Conservation (phyloP, 1,284 basidiomycete species). For the Neolentinus lepideus region DNA sequence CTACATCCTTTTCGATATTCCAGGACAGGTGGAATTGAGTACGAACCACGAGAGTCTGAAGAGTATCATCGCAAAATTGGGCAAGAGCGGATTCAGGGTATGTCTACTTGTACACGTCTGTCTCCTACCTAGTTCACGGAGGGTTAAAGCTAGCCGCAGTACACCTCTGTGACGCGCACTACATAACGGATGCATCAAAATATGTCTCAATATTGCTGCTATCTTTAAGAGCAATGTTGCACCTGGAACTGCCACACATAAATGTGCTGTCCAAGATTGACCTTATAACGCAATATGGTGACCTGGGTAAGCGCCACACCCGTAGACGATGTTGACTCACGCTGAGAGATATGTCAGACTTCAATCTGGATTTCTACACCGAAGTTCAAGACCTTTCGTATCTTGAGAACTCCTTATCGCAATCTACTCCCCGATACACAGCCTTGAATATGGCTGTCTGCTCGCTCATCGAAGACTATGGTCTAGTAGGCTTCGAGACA, state of each 20-base stretch:
- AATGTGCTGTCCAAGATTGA: conserved; percentile 98
- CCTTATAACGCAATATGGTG: conserved; percentile 79
- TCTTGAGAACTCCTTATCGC: conserved; percentile 71
- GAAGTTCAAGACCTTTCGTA: conserved; percentile 95
- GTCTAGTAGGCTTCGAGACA: conserved; percentile 95
- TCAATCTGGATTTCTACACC: conserved; percentile 97
- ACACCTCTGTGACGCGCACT: conserved; percentile 94
- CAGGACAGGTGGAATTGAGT: conserved; percentile 96
- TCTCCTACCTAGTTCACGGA: conserved; percentile 16
- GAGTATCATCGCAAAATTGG: conserved; percentile 66
- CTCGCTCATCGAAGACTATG: conserved; percentile 89
- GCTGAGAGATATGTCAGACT: conserved; percentile 48
- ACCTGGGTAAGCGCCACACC: conserved; percentile 55
- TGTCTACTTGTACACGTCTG: conserved; percentile 25
- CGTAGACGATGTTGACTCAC: background rate
- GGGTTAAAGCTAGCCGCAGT: conserved; percentile 78
- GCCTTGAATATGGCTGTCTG: conserved; percentile 87
- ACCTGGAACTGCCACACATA: conserved; percentile 94
- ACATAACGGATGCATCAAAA: conserved; percentile 93
- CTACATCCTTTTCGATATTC: conserved; percentile 94
- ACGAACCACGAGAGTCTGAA: conserved; percentile 92
- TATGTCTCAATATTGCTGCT: conserved; percentile 92
- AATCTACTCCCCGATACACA: conserved; percentile 59
- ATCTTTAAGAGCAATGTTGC: conserved; percentile 94
- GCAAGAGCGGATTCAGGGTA: conserved; percentile 82